Evolutionary conservation across 257 asterid species (phyloP), one percentile per base, ranked within the genome.

Genomic region (Marsdenia floribunda): DNA sequence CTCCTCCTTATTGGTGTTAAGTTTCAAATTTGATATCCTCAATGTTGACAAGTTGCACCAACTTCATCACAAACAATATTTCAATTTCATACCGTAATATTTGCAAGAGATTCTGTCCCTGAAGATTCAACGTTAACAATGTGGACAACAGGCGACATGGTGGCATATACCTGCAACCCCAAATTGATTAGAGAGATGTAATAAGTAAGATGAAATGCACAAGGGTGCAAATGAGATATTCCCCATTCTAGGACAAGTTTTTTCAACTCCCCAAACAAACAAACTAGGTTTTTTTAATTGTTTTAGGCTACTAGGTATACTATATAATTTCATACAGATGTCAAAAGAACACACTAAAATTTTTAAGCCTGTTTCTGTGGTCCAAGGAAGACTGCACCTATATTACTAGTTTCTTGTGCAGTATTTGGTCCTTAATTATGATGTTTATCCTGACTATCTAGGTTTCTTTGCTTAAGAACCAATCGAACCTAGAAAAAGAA

Each of bases 81-180:
- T 60, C 3, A 72, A 66, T 65, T 80, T 70, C 88, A 10, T 93
- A 93, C 98, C 78, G 88, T 91, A 74, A 88, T 61, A 75, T 93
- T 91, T 81, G 96, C 97, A n/a, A 37, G 82, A 75, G 97, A 91
- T 69, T 88, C 92, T 72, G 75, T 84, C 53, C 82, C 78, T 71
- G 91, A 60, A 71, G 96, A 89, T 82, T 87, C 97, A 65, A 89
- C 80, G 14, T 89, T 77, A 66, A 89, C 91, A 53, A 91, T 60
- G 77, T 88, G 91, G 71, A 87, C 88, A 18, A 91, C 73, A 5
- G 96, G 97, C 22, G 96, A 87, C 93, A 93, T 89, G 78, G 96
- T 91, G 47, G 96, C 87, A 83, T 93, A 93, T 18, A 88, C 87
- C 97, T 93, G 93, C 86, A 87, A 85, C 29, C 33, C 11, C 54